Percentiles rank a stretch among this genome's conserved stretches.
Evolutionary conservation across 208 protist species (phyloP).

Genomic region (Leishmania amazonensis): DNA sequence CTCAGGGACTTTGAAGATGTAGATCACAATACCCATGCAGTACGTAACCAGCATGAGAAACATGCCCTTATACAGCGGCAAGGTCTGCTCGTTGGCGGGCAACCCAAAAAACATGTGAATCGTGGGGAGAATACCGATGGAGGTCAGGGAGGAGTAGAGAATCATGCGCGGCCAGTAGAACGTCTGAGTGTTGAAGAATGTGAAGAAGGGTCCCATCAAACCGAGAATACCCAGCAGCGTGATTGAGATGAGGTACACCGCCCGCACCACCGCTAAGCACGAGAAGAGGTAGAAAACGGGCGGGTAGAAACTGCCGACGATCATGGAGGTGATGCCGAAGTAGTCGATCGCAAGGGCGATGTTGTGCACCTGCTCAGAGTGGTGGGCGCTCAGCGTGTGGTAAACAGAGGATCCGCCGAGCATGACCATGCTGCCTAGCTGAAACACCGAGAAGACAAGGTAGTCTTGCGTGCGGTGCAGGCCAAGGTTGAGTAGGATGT

Average conservation of each 20-base stretch:
- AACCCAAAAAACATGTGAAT: slow-evolving; percentile 64
- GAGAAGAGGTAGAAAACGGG: slow-evolving; percentile 82
- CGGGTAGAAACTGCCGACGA: slow-evolving; percentile 81
- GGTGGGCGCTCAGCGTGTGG: slow-evolving; percentile 73
- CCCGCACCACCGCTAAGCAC: slow-evolving; percentile 59
- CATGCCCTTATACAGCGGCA: slow-evolving; percentile 62
- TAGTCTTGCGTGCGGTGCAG: slow-evolving; percentile 31
- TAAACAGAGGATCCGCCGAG: slow-evolving; percentile 74
- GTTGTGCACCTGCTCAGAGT: slow-evolving; percentile 51
- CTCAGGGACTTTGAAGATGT: slow-evolving; percentile 78
- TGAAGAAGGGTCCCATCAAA: slow-evolving; percentile 72
- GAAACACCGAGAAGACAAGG: slow-evolving; percentile 70
- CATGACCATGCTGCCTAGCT: slow-evolving; percentile 71
- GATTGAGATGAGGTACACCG: slow-evolving; percentile 70
- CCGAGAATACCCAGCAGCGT: slow-evolving; percentile 67
- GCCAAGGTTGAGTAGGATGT: slow-evolving; percentile 41
- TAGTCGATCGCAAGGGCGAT: slow-evolving; percentile 77
- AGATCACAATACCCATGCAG: slow-evolving; percentile 75
- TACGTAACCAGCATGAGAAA: slow-evolving; percentile 72
- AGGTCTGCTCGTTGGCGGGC: slow-evolving; percentile 36
- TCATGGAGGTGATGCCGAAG: slow-evolving; percentile 84
- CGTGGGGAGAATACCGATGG: slow-evolving; percentile 66
- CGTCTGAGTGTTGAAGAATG: slow-evolving; percentile 53
- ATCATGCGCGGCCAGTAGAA: slow-evolving; percentile 54
- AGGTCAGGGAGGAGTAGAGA: slow-evolving; percentile 78